Evolutionary conservation across 1,284 basidiomycete genomes (phyloP).

Genomic region (Cryptococcus sp.): DNA sequence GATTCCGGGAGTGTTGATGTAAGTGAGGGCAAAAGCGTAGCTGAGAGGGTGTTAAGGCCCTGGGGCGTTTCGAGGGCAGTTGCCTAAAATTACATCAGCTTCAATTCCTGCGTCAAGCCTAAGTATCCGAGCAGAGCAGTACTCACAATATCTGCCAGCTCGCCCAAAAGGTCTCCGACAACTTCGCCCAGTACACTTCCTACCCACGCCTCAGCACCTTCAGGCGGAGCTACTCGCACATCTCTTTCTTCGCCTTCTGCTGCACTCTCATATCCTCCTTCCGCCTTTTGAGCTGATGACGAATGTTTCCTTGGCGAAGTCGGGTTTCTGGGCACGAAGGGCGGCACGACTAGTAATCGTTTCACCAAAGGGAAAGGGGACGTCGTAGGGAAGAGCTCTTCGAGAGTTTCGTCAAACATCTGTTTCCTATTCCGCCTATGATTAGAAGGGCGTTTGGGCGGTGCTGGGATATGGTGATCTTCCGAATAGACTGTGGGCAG

Average conservation of each 20-base stretch:
- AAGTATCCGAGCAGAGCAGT: too few species aligned
- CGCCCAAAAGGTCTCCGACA: conserved; percentile 77
- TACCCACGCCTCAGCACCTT: conserved; percentile 59
- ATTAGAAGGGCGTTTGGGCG: conserved; percentile 4
- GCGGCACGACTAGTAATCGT: conserved; percentile 56
- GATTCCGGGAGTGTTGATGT: conserved; percentile 30
- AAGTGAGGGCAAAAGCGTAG: conserved; percentile 49
- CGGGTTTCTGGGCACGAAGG: conserved; percentile 52
- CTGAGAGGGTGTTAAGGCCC: conserved; percentile 50
- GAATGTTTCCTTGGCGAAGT: conserved; percentile 55
- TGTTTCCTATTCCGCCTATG: conserved; percentile 12
- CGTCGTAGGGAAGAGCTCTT: conserved; percentile 57
- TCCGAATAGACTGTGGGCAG: conserved; percentile 14
- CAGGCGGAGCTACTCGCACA: conserved; percentile 47
- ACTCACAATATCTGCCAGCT: conserved; percentile 68
- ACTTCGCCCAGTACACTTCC: conserved; percentile 82
- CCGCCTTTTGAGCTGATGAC: conserved; percentile 58
- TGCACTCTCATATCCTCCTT: conserved; percentile 72
- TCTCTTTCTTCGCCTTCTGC: conserved; percentile 57
- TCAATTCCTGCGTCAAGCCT: background rate
- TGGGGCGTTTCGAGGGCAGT: conserved; percentile 49
- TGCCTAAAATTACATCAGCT: conserved; percentile 33
- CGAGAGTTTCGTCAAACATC: conserved; percentile 40
- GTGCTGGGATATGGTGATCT: background rate
- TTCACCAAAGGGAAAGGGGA: conserved; percentile 71